Percentiles rank a stretch among this genome's conserved stretches.
Conservation (phyloP, 495 filamentous ascomycete species). For the Viridothelium virens region DNA sequence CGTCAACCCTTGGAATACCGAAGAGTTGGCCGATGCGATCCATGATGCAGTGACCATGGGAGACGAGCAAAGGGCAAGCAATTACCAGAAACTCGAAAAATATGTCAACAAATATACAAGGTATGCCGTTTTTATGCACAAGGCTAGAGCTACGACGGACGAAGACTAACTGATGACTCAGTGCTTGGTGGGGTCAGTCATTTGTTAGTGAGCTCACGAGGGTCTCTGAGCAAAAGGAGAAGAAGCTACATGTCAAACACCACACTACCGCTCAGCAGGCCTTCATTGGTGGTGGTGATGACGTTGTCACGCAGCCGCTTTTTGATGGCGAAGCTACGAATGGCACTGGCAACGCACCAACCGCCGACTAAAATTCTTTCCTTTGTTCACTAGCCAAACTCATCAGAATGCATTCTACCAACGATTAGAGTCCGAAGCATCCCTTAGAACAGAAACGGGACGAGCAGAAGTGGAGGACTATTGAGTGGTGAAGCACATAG, state of each 20-base stretch:
- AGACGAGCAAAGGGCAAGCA: constrained; percentile 71
- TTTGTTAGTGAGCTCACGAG: constrained; percentile 80
- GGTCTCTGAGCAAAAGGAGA: constrained; percentile 51
- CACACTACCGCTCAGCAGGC: neutral
- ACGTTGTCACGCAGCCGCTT: neutral
- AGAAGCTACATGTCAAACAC: constrained; percentile 30
- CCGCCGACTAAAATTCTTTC: neutral
- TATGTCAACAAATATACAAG: constrained; percentile 88
- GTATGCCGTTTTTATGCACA: constrained; percentile 31
- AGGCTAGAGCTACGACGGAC: neutral
- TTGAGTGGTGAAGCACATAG: neutral
- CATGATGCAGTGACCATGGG: constrained; percentile 77
- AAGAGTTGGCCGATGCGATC: constrained; percentile 79
- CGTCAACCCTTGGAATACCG: constrained; percentile 87
- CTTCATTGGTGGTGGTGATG: neutral
- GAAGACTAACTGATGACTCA: constrained; percentile 31
- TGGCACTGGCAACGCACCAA: neutral
- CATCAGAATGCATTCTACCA: neutral
- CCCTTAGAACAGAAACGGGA: neutral
- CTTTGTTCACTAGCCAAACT: neutral
- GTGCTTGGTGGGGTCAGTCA: constrained; percentile 94
- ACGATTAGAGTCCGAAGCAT: neutral
- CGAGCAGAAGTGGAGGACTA: neutral
- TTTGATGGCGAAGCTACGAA: neutral
- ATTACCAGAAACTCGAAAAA: constrained; percentile 69